phyloP scores from a whole-genome alignment of 306 rosid genomes.

The Cucumis melo region DNA sequence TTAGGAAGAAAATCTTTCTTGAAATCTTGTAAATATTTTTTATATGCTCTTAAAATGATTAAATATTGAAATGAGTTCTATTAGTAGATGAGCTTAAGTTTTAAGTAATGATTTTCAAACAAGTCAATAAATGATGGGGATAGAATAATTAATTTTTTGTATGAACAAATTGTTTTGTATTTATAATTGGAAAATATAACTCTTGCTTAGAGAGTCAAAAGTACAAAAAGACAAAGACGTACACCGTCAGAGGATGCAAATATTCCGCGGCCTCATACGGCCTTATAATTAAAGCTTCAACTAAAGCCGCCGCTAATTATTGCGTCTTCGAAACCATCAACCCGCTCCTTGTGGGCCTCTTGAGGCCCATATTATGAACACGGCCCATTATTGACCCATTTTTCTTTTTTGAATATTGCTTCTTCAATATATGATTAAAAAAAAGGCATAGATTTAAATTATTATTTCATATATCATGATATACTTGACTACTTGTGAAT shows the following conservation, averaged over 20 bases:
- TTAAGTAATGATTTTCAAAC: background rate
- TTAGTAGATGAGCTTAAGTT: background rate
- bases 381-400: background rate
- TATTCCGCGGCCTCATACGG: background rate
- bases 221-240: background rate
- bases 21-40: background rate
- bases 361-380: background rate
- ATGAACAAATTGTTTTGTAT: too few species aligned
- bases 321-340: background rate
- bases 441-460: too few species aligned
- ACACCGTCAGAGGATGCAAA: background rate
- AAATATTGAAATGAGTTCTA: background rate
- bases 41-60: background rate
- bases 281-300: background rate
- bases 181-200: background rate
- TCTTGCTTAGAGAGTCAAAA: background rate
- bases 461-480: too few species aligned
- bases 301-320: background rate
- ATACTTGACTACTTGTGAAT: too few species aligned
- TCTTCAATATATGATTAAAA: too few species aligned
- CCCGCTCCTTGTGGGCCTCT: background rate
- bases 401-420: too few species aligned
- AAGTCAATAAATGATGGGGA: background rate
- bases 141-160: background rate
- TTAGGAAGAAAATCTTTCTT: background rate